Base-by-base conservation (phyloP, 495 filamentous ascomycete genomes). In the Monascus purpureus region DNA sequence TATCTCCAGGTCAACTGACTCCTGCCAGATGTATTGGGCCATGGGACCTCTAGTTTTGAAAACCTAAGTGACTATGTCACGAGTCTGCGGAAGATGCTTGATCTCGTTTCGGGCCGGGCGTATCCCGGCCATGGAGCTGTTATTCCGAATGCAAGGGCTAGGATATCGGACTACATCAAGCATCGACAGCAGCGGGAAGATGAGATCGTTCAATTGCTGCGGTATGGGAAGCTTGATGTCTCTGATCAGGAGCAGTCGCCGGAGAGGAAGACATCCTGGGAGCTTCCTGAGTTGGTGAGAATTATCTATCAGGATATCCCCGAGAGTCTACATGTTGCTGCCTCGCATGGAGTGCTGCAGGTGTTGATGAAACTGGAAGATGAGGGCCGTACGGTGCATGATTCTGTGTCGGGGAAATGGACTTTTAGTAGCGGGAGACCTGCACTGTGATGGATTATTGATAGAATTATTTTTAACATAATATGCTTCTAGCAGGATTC, bases 11-110 rank as follows among this genome's bases (percentile, higher is more conserved):
- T 27, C 17, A 29, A 12, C 13, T 13, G 17, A 9, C 26, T 27
- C 16, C 13, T 17, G 2, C 30, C 31, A 65, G 61, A 90, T 43
- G 82, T 97, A 18, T 68, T 97, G 3, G 90, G 90, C 1, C 85
- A 95, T 36, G 90, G 90, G 2, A 95, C 90, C 2, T 75, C 81
- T 17, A 86, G 94, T 8, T 95, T 94, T 47, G 85, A 93, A 54
- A 77, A 93, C 36, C 63, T 94, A 2, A 54, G 52, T 4, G 57
- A 56, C 3, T 97, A 95, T 47, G 56, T 95, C 36, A 40, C 45
- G n/a, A 84, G 74, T 30, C 53, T 97, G 9, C 59, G 75, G 32
- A 63, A 61, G 35, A 93, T 95, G 83, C 57, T 64, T 28, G 44
- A 52, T 12, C 53, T 73, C 13, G 79, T 80, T 35, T 28, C 45